Conservation (phyloP, 2,329 filamentous ascomycete genomes). For the Fusarium torulosum region DNA sequence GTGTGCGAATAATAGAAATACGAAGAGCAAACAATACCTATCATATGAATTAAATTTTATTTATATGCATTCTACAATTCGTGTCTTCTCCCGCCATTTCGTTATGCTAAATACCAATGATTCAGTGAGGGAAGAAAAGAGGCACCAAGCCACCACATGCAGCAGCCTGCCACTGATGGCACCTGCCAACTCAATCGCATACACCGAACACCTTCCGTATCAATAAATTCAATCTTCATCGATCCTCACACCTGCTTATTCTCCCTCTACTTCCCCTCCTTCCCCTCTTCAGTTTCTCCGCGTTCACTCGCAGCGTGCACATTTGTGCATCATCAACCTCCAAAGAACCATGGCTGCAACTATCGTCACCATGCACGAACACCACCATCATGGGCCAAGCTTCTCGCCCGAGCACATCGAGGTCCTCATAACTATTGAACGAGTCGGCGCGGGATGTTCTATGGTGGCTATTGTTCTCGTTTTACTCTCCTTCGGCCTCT, state of each 20-base stretch:
- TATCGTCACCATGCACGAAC: conserved; percentile 31
- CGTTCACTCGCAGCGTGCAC: conserved; percentile 8
- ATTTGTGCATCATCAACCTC: conserved; percentile 1
- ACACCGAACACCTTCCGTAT: conserved; percentile 13
- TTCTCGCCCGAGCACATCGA: conserved; percentile 56
- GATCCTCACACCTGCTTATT: background rate
- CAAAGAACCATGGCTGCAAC: conserved; percentile 5
- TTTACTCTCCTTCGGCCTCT: conserved; percentile 62
- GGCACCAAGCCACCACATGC: conserved; percentile 22
- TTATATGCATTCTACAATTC: background rate
- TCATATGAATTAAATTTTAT: background rate
- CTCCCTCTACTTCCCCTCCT: background rate
- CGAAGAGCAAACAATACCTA: background rate
- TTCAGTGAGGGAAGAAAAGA: conserved; percentile 9
- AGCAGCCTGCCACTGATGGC: conserved; percentile 33
- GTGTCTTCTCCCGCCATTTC: background rate
- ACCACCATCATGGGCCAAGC: conserved; percentile 19
- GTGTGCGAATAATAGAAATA: background rate
- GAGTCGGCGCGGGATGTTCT: conserved; percentile 66
- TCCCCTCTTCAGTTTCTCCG: background rate
- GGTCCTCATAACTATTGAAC: conserved; percentile 64
- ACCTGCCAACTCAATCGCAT: conserved; percentile 34
- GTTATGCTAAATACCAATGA: background rate
- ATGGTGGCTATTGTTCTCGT: conserved; percentile 64
- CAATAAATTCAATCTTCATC: background rate